Evolutionary conservation across 176 grass and related monocot species (phyloP).

Genomic region (Bromus sterilis): DNA sequence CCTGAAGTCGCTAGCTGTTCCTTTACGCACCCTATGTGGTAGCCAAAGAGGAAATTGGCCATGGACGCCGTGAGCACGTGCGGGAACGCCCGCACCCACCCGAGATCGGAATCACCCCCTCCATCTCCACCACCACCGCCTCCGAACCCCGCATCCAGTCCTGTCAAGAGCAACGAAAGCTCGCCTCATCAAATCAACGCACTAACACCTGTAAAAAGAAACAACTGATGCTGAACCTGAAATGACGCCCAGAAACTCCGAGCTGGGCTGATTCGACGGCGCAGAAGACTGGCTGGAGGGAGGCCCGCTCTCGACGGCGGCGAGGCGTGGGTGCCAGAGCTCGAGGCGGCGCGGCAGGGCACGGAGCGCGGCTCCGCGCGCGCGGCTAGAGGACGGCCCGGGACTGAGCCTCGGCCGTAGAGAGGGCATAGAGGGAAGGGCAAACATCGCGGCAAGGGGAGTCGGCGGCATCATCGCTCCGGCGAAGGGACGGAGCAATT

Average conservation of each 20-base stretch:
- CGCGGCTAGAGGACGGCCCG: background rate
- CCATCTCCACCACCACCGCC: conserved; percentile 9
- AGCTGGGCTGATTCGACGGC: background rate
- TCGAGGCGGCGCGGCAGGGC: conserved; percentile 18
- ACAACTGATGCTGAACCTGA: conserved; percentile 4
- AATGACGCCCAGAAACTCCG: background rate
- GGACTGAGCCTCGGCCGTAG: background rate
- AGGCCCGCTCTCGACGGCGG: conserved; percentile 24
- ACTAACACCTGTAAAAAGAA: background rate
- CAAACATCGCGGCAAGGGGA: background rate
- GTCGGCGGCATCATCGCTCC: conserved; percentile 3
- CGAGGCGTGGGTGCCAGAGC: conserved; percentile 13
- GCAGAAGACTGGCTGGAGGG: background rate
- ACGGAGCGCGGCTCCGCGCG: background rate
- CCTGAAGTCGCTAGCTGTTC: background rate
- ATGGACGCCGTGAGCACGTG: conserved; percentile 88
- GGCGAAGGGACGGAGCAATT: background rate
- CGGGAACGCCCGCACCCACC: conserved; percentile 81
- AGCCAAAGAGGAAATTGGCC: conserved; percentile 93
- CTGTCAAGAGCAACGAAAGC: background rate
- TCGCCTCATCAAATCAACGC: background rate
- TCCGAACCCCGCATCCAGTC: background rate
- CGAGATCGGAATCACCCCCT: conserved; percentile 36
- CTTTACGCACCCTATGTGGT: conserved; percentile 91
- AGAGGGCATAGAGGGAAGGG: background rate